Percentiles rank a stretch among this genome's conserved stretches.
Conservation (phyloP, 2,329 filamentous ascomycete genomes). For the Cladosporium halotolerans region DNA sequence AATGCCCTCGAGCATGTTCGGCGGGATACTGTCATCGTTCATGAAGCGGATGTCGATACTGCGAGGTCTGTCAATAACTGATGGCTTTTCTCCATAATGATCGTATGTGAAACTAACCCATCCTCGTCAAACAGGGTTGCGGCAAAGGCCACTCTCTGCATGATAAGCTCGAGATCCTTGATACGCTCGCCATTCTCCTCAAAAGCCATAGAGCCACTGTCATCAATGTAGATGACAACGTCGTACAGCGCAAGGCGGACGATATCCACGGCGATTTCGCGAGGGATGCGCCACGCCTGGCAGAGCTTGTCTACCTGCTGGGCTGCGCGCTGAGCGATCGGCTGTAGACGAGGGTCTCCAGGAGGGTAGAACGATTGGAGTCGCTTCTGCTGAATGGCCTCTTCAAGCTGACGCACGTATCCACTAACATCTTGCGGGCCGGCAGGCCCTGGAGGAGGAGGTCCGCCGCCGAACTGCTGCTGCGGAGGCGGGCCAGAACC, state of each 20-base stretch:
- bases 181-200: slow-evolving; percentile 62
- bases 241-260: slow-evolving; percentile 59
- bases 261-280: slow-evolving; percentile 57
- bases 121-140: slow-evolving; percentile 64
- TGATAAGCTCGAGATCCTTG: slow-evolving; percentile 58
- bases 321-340: slow-evolving; percentile 45
- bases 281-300: slow-evolving; percentile 50
- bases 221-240: slow-evolving; percentile 59
- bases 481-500: slow-evolving; percentile 22
- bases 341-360: slow-evolving; percentile 38
- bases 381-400: slow-evolving; percentile 54
- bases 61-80: not conserved
- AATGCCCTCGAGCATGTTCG: slow-evolving; percentile 48
- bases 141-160: slow-evolving; percentile 57
- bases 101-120: slow-evolving; percentile 31
- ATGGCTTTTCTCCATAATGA: not conserved
- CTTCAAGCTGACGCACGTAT: slow-evolving; percentile 52
- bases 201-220: slow-evolving; percentile 64
- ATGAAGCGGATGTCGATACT: slow-evolving; percentile 61
- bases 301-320: slow-evolving; percentile 51
- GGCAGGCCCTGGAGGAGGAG: slow-evolving; percentile 26
- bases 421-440: slow-evolving; percentile 46
- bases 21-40: slow-evolving; percentile 51
- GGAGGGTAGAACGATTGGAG: slow-evolving; percentile 55
- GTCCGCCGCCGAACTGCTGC: slow-evolving; percentile 18